Conservation (phyloP, 2,329 filamentous ascomycete genomes). For the Aphanoascus verrucosus region DNA sequence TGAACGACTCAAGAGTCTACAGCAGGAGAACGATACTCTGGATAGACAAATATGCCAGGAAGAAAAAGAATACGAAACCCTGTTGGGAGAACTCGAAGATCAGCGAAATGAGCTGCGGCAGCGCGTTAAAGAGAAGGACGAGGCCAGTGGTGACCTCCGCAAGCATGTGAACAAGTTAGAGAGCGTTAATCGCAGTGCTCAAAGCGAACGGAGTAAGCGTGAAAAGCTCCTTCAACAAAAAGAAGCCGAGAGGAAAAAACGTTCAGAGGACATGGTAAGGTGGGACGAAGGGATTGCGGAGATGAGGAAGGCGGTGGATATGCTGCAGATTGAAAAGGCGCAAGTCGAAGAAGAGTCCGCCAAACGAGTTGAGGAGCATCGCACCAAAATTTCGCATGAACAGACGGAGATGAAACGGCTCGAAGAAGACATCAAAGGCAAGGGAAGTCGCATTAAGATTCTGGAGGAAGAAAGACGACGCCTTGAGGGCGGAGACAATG, state of each 20-base stretch:
- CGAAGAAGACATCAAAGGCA: conserved; percentile 53
- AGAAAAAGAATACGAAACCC: conserved; percentile 57
- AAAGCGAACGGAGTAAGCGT: conserved; percentile 67
- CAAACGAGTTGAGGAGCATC: conserved; percentile 32
- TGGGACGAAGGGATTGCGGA: conserved; percentile 47
- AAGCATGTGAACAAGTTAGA: conserved; percentile 71
- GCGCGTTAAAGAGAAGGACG: conserved; percentile 77
- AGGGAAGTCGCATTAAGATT: conserved; percentile 49
- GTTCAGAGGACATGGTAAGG: conserved; percentile 48
- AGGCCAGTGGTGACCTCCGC: conserved; percentile 73
- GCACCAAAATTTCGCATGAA: conserved; percentile 37
- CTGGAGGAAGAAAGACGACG: conserved; percentile 49
- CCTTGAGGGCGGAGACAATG: conserved; percentile 37
- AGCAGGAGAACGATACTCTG: conserved; percentile 73
- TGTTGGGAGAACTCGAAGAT: conserved; percentile 57
- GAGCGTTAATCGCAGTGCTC: conserved; percentile 66
- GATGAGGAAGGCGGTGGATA: conserved; percentile 41
- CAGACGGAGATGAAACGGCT: conserved; percentile 44
- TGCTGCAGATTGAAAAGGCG: conserved; percentile 34
- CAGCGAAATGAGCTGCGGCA: conserved; percentile 71
- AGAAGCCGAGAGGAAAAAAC: conserved; percentile 49
- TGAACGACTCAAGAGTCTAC: conserved; percentile 65
- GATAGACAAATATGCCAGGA: conserved; percentile 57
- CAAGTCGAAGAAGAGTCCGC: conserved; percentile 33
- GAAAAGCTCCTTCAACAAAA: conserved; percentile 55